Evolutionary conservation across 2,329 filamentous ascomycete genomes (phyloP).

Genomic region (Diaporthe destruens): DNA sequence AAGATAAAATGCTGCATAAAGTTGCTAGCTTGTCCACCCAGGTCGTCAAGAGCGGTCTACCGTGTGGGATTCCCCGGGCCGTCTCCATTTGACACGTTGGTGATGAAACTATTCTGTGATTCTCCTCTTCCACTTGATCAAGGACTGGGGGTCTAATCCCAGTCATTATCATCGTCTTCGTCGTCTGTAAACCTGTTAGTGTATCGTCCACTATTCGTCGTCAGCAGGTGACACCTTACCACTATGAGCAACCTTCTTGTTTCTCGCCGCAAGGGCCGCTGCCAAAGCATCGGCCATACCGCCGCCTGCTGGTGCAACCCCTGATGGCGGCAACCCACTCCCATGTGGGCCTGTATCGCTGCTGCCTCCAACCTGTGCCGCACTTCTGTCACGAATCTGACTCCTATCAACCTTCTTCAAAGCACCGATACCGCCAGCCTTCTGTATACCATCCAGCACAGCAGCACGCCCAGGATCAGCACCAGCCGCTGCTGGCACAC

Average conservation of each 20-base stretch:
- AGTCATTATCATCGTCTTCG: constrained; percentile 82
- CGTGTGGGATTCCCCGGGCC: background rate
- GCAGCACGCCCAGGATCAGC: constrained; percentile 66
- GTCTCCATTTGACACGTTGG: background rate
- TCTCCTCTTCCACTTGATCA: background rate
- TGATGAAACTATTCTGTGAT: background rate
- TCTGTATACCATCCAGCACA: constrained; percentile 79
- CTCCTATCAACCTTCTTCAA: constrained; percentile 81
- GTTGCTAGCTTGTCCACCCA: constrained; percentile 5
- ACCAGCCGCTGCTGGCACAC: constrained; percentile 59
- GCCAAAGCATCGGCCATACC: constrained; percentile 87
- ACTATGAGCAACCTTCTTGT: constrained; percentile 93
- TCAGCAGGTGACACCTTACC: constrained; percentile 72
- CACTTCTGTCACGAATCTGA: constrained; percentile 80
- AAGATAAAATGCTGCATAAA: constrained; percentile 32
- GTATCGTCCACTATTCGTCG: background rate
- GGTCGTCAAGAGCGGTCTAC: background rate
- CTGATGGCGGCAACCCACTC: constrained; percentile 64
- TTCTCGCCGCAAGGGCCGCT: constrained; percentile 82
- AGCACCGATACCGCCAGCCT: constrained; percentile 73
- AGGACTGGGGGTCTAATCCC: constrained; percentile 54
- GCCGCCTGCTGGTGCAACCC: constrained; percentile 67
- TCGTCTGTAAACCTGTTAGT: constrained; percentile 69
- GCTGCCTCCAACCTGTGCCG: constrained; percentile 65
- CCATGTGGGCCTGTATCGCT: constrained; percentile 64